phyloP scores from a whole-genome alignment of 768 basidiomycete genomes.

The Leccinellum luteum region DNA sequence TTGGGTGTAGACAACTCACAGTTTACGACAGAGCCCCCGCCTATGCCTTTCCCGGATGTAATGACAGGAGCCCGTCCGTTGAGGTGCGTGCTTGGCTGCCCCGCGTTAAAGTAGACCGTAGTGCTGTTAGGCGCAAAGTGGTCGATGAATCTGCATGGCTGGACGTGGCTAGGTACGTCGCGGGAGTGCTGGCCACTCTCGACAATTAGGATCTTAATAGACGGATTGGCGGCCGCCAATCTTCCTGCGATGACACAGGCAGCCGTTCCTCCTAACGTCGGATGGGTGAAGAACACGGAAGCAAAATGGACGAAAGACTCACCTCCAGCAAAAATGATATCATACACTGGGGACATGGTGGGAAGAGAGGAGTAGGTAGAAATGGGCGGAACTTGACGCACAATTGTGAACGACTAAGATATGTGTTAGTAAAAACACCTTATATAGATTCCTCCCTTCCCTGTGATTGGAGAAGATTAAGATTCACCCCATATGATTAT shows the following conservation, averaged over 20 bases:
- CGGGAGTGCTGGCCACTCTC: conserved; percentile 27
- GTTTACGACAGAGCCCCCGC: conserved; percentile 63
- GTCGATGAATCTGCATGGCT: conserved; percentile 50
- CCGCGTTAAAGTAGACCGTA: conserved; percentile 43
- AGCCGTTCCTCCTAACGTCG: conserved; percentile 35
- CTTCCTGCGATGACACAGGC: conserved; percentile 37
- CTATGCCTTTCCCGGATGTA: conserved; percentile 48
- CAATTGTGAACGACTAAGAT: too few relatives aligned
- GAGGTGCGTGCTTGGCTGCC: conserved; percentile 40
- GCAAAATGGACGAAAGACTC: neutral
- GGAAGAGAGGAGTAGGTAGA: too few relatives aligned
- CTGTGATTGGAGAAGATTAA: too few relatives aligned
- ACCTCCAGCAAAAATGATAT: conserved; percentile 62
- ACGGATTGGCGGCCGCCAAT: conserved; percentile 51
- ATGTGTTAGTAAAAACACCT: too few relatives aligned
- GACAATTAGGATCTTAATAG: conserved; percentile 51
- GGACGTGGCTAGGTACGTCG: conserved; percentile 45
- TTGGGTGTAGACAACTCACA: conserved; percentile 35
- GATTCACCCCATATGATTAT: too few relatives aligned
- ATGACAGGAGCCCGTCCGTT: conserved; percentile 45
- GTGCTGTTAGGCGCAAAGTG: conserved; percentile 40
- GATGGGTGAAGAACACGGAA: neutral
- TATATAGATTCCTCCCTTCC: too few relatives aligned
- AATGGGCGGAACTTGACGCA: too few relatives aligned
- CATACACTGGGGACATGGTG: conserved; percentile 29